These are phyloP conservation scores for Sesbania bispinosa DNA, from an alignment of 306 rosid genomes.

Conservation along the genomic window DNA sequence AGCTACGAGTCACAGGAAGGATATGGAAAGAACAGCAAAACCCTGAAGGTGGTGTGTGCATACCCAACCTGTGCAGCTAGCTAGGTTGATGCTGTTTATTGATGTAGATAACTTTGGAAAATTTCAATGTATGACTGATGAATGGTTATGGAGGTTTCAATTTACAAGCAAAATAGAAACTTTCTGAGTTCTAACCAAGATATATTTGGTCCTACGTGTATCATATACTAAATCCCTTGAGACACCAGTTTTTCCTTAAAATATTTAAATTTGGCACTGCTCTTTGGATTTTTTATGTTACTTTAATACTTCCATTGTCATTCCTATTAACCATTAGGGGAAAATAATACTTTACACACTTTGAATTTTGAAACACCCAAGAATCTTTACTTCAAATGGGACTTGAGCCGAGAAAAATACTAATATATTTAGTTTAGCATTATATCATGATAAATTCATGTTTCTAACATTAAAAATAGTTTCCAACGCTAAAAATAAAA, in stretches of 20 bases:
- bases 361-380: not conserved
- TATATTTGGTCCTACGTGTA: conserved; percentile 1
- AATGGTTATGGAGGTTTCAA: conserved; percentile 19
- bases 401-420: not conserved
- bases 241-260: not conserved
- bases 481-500: too few relatives aligned
- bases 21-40: conserved; percentile 79
- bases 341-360: too few relatives aligned
- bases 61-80: conserved; percentile 58
- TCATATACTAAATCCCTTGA: conserved; percentile 4
- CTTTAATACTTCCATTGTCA: not conserved
- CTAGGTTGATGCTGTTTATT: conserved; percentile 37
- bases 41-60: conserved; percentile 55
- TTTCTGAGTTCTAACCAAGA: conserved; percentile 19
- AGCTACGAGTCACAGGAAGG: conserved; percentile 69
- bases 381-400: not conserved
- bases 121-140: conserved; percentile 14
- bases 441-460: too few relatives aligned
- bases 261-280: too few relatives aligned
- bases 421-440: too few relatives aligned
- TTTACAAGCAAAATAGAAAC: too few relatives aligned
- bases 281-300: too few relatives aligned
- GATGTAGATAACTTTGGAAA: conserved; percentile 25
- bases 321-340: not conserved
- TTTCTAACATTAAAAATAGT: too few relatives aligned